phyloP scores from a whole-genome alignment of 495 filamentous ascomycete species.

The Aspergillus conjunctus region DNA sequence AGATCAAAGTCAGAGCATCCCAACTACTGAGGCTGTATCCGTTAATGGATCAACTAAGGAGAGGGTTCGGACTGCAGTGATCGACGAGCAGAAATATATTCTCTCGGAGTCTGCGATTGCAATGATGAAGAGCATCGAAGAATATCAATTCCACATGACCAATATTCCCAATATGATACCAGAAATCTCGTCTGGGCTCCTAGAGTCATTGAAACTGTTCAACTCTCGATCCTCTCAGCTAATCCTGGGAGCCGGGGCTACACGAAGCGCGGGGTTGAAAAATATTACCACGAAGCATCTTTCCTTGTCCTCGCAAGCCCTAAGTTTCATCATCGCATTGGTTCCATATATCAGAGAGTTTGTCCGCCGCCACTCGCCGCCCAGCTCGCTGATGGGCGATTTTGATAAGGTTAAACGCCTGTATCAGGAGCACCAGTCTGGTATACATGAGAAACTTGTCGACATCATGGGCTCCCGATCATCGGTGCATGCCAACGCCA shows the following conservation, averaged over 20 bases:
- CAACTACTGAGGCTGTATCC: conserved; percentile 34
- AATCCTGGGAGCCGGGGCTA: conserved; percentile 93
- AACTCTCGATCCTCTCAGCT: conserved; percentile 92
- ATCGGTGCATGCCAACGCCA: conserved; percentile 66
- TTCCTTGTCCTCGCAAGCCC: conserved; percentile 84
- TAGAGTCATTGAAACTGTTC: conserved; percentile 83
- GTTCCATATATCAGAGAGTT: conserved; percentile 93
- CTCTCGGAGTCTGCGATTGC: conserved; percentile 79
- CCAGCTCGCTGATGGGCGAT: conserved; percentile 72
- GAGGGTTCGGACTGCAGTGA: conserved; percentile 70
- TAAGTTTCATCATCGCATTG: conserved; percentile 83
- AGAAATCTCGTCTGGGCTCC: conserved; percentile 72
- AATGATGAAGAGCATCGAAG: conserved; percentile 77
- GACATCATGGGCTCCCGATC: conserved; percentile 91
- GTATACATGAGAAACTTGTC: conserved; percentile 92
- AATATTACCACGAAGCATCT: conserved; percentile 97
- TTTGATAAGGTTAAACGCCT: conserved; percentile 90
- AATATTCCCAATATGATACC: conserved; percentile 84
- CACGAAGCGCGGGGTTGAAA: conserved; percentile 84
- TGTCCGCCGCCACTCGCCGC: conserved; percentile 72
- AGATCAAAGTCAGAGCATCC: conserved; percentile 32
- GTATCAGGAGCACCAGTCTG: conserved; percentile 89
- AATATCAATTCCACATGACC: conserved; percentile 79
- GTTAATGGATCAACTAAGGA: conserved; percentile 64
- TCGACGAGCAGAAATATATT: conserved; percentile 84